Percentiles rank a stretch among this genome's conserved stretches.
These are phyloP conservation scores for Pythium dissimile DNA, from an alignment of 352 stramenopile genomes.

Conservation along the genomic window DNA sequence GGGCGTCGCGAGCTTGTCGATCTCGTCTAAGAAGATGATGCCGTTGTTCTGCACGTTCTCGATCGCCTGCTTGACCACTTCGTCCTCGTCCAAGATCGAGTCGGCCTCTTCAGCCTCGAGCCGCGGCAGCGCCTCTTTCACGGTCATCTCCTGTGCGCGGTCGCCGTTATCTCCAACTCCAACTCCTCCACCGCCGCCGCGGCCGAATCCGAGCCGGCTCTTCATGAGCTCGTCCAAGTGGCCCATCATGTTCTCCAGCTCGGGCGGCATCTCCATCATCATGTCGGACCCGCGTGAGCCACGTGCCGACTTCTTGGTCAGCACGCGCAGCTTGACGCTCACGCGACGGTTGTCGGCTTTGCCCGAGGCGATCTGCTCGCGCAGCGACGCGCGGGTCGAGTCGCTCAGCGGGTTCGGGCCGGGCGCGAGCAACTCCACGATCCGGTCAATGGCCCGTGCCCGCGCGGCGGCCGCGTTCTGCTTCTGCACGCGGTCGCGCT, in stretches of 20 bases:
- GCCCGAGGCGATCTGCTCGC: slow-evolving; percentile 58
- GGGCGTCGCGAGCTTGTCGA: slow-evolving; percentile 97
- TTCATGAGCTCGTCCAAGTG: slow-evolving; percentile 70
- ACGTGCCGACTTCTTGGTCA: slow-evolving; percentile 20
- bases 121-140: slow-evolving; percentile 68
- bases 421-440: slow-evolving; percentile 76
- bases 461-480: slow-evolving; percentile 85
- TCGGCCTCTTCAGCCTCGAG: slow-evolving; percentile 74
- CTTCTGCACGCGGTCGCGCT: slow-evolving; percentile 67
- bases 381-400: slow-evolving; percentile 39
- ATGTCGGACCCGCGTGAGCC: slow-evolving; percentile 34
- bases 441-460: slow-evolving; percentile 88
- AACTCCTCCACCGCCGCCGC: slow-evolving; percentile 30
- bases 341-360: slow-evolving; percentile 51
- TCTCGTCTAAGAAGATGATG: slow-evolving; percentile 99
- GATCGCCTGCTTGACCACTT: slow-evolving; percentile 68
- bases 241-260: slow-evolving; percentile 82
- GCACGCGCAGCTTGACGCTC: slow-evolving; percentile 34
- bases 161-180: slow-evolving; percentile 32
- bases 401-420: slow-evolving; percentile 36
- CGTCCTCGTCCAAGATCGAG: slow-evolving; percentile 69
- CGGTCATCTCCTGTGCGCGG: slow-evolving; percentile 58
- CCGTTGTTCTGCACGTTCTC: slow-evolving; percentile 95
- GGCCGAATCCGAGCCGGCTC: slow-evolving; percentile 32
- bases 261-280: slow-evolving; percentile 83